Evolutionary conservation across 108 stramenopile genomes (phyloP).

Genomic region (Fistulifera pelliculosa): DNA sequence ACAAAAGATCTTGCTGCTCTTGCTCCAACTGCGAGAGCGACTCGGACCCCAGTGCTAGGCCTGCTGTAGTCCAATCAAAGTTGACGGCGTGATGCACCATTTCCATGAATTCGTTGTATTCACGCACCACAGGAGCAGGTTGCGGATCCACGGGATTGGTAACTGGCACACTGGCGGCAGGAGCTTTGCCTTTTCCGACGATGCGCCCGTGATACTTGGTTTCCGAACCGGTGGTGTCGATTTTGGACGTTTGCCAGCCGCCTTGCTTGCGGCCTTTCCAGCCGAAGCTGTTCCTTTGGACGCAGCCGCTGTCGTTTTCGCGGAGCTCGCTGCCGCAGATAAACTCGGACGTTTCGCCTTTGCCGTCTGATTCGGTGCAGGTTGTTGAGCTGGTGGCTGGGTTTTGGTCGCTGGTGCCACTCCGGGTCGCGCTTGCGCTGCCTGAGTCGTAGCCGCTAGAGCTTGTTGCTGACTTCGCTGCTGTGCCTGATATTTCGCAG

Average conservation of each 20-base stretch:
- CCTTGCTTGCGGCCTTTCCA: neutral
- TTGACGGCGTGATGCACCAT: constrained; percentile 63
- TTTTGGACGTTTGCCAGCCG: constrained; percentile 1
- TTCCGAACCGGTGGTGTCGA: neutral
- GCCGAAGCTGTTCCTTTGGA: neutral
- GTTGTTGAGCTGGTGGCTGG: too few relatives aligned
- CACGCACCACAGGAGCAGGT: constrained; percentile 12
- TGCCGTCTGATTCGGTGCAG: too few relatives aligned
- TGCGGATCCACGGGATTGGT: too few relatives aligned
- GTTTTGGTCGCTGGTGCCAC: neutral
- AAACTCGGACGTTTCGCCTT: too few relatives aligned
- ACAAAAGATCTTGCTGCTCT: constrained; percentile 55
- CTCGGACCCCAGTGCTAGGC: constrained; percentile 34
- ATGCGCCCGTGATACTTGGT: constrained; percentile 4
- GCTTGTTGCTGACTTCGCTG: constrained; percentile 19
- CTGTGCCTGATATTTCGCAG: neutral
- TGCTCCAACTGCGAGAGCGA: constrained; percentile 21
- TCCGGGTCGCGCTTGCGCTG: constrained; percentile 2
- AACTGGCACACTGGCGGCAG: neutral
- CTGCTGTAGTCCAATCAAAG: constrained; percentile 44
- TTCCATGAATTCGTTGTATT: constrained; percentile 66
- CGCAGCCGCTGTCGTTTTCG: constrained; percentile 3
- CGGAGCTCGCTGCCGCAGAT: too few relatives aligned
- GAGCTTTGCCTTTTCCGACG: constrained; percentile 6
- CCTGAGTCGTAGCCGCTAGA: constrained; percentile 6